phyloP scores from a whole-genome alignment of 495 filamentous ascomycete genomes.

The Penicillium canariense region DNA sequence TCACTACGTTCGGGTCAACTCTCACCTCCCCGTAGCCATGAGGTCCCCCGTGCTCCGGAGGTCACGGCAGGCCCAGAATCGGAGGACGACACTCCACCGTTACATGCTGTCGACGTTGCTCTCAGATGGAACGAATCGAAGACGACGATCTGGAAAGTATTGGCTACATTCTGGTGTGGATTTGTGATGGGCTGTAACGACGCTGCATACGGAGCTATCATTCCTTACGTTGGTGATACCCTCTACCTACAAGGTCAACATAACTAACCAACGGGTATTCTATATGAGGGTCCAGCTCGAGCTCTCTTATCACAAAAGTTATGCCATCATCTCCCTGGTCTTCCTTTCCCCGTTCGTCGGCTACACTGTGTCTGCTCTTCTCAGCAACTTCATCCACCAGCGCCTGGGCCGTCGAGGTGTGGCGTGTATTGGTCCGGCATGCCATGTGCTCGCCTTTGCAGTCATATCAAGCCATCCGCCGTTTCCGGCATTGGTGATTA shows the following conservation, averaged over 20 bases:
- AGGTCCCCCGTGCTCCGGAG: not conserved
- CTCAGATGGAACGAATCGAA: constrained; percentile 27
- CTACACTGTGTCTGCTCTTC: constrained; percentile 50
- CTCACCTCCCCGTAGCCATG: not conserved
- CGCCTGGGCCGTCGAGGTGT: constrained; percentile 69
- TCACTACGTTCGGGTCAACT: not conserved
- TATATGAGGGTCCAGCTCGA: constrained; percentile 42
- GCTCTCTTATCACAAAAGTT: constrained; percentile 52
- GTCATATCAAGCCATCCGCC: constrained; percentile 56
- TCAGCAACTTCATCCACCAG: constrained; percentile 54
- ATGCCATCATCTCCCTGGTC: constrained; percentile 54
- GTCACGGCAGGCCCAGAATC: not conserved
- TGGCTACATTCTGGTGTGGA: constrained; percentile 21
- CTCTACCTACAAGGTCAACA: not conserved
- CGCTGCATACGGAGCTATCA: constrained; percentile 62
- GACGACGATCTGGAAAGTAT: constrained; percentile 22
- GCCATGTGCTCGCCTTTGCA: constrained; percentile 58
- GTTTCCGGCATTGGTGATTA: constrained; percentile 53
- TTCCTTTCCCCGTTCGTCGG: constrained; percentile 59
- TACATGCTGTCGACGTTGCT: constrained; percentile 17
- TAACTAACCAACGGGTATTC: not conserved
- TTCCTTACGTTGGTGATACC: constrained; percentile 40
- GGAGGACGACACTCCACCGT: constrained; percentile 10
- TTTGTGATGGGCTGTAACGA: constrained; percentile 75
- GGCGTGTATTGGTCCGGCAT: constrained; percentile 59